Base-by-base conservation (phyloP, 192 early-diverging fungal genomes). In the Cetraspora pellucida region DNA sequence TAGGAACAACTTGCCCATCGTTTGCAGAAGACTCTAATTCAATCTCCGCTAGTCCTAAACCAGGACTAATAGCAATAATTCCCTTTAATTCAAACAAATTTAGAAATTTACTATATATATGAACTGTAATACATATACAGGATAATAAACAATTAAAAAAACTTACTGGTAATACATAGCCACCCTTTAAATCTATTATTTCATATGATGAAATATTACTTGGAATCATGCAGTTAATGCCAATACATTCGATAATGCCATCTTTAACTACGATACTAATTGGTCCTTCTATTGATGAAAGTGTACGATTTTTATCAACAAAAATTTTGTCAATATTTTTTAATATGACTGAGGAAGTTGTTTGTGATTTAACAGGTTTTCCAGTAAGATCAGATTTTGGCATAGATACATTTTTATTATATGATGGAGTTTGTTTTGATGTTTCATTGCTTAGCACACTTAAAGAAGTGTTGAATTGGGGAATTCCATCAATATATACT, bases 401-500 rank as follows among this genome's bases (percentile, higher is more conserved):
- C n/a, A n/a, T n/a, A n/a, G n/a, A n/a, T n/a, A n/a, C n/a, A n/a
- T n/a, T n/a, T n/a, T n/a, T n/a, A n/a, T n/a, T n/a, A n/a, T n/a
- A 49, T 49, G 47, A 49, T 81, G 77, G 46, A 70, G 75, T 68
- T 87, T 79, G 31, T 77, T 74, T 31, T n/a, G 47, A 54, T 75
- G 37, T 63, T 46, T 52, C 9, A 23, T 49, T 16, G 9, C 14
- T 13, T 25, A 76, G 47, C 16, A 65, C 46, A 64, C 61, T 65
- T 16, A 13, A 23, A 1, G 45, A 28, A 1, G 77, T 74, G 47
- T 86, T 80, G 77, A 90, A 89, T 64, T 90, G 89, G 0, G 85
- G 68, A 25, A 87, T 83, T 58, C 93, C 93, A 77, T 95, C 93
- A 58, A 91, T 82, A 75, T 86, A 92, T 8, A 95, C 92, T 74